Conservation (phyloP, 2,329 filamentous ascomycete genomes). For the Fusarium brachygibbosum region DNA sequence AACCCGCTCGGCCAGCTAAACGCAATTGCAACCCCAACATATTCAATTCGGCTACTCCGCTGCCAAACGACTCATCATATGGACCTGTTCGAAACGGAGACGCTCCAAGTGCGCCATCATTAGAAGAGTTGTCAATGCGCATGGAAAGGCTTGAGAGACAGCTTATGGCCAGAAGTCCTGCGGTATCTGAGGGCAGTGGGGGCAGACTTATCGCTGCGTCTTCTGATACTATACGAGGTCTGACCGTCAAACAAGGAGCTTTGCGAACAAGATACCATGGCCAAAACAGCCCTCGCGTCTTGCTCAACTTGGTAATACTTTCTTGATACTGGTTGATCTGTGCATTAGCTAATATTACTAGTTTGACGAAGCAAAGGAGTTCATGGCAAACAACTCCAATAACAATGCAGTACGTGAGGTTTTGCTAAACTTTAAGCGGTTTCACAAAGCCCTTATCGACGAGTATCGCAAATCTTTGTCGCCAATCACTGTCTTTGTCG, state of each 20-base stretch:
- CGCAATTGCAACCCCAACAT: slow-evolving; percentile 53
- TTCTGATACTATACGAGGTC: slow-evolving; percentile 62
- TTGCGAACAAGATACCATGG: slow-evolving; percentile 66
- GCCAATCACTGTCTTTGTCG: slow-evolving; percentile 69
- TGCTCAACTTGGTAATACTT: slow-evolving; percentile 65
- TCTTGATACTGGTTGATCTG: background rate
- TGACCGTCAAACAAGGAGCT: slow-evolving; percentile 64
- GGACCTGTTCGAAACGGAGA: slow-evolving; percentile 54
- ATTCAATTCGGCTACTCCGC: slow-evolving; percentile 41
- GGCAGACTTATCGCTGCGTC: slow-evolving; percentile 54
- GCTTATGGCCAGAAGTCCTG: slow-evolving; percentile 59
- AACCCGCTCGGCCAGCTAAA: slow-evolving; percentile 55
- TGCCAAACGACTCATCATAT: slow-evolving; percentile 44
- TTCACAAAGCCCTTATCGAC: slow-evolving; percentile 63
- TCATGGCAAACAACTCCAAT: slow-evolving; percentile 60
- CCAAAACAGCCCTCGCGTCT: slow-evolving; percentile 65
- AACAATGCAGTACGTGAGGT: slow-evolving; percentile 59
- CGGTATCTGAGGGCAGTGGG: slow-evolving; percentile 54
- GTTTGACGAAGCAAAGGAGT: slow-evolving; percentile 68
- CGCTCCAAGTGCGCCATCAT: slow-evolving; percentile 50
- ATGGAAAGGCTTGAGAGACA: slow-evolving; percentile 69
- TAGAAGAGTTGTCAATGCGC: slow-evolving; percentile 64
- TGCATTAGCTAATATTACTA: slow-evolving; percentile 45
- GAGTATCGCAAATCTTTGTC: slow-evolving; percentile 62
- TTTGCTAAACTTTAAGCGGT: slow-evolving; percentile 60